Conservation (phyloP, 1,139 yeast genomes). For the Debaryomyces singareniensis region DNA sequence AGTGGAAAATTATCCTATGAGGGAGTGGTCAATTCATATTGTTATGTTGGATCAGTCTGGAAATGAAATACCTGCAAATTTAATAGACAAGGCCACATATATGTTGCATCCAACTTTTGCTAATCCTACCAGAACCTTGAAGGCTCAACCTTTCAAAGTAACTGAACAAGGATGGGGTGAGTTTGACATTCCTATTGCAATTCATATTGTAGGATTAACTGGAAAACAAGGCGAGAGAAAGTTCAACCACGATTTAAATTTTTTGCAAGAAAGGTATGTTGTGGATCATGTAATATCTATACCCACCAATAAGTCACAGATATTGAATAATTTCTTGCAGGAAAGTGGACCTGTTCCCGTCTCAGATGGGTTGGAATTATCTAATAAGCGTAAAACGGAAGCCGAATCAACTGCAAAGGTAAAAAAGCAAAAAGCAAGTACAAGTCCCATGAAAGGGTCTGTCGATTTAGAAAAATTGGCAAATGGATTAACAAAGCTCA, state of each 20-base stretch:
- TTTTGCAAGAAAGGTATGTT: conserved; percentile 67
- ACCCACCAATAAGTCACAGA: conserved; percentile 70
- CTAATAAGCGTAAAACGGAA: conserved; percentile 22
- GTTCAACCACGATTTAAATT: conserved; percentile 83
- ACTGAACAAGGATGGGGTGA: conserved; percentile 99
- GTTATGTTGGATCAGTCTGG: conserved; percentile 74
- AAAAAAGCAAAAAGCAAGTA: conserved; percentile 51
- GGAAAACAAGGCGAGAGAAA: conserved; percentile 89
- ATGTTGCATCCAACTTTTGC: conserved; percentile 92
- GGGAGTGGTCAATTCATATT: conserved; percentile 84
- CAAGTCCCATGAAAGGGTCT: conserved; percentile 54
- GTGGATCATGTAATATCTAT: conserved; percentile 72
- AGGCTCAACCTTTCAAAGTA: conserved; percentile 81
- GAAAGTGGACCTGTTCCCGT: conserved; percentile 78
- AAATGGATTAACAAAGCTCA: conserved; percentile 78
- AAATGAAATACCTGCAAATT: conserved; percentile 75
- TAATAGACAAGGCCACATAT: conserved; percentile 89
- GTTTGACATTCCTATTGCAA: conserved; percentile 77
- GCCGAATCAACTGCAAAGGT: conserved; percentile 35
- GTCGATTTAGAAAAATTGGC: conserved; percentile 89
- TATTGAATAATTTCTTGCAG: conserved; percentile 60
- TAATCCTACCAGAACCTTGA: conserved; percentile 77
- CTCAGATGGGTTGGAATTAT: conserved; percentile 24
- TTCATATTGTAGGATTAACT: conserved; percentile 54
- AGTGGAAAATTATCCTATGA: conserved; percentile 90